Conservation (phyloP, 768 basidiomycete genomes). For the Collybia mongolica region DNA sequence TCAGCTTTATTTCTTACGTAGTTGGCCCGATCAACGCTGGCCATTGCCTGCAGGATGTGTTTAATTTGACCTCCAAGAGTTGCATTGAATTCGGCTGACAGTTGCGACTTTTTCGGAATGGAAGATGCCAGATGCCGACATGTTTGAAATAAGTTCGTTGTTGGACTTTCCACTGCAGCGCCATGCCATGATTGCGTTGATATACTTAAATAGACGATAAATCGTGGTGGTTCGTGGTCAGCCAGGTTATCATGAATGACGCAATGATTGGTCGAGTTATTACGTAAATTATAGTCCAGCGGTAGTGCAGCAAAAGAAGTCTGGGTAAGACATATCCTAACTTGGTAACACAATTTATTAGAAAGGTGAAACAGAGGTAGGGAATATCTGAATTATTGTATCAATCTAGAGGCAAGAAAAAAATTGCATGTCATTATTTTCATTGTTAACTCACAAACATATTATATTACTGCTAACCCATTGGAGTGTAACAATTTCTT, state of each 20-base stretch:
- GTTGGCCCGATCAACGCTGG: constrained; percentile 64
- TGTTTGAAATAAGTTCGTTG: constrained; percentile 68
- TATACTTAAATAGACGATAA: neutral
- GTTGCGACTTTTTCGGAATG: constrained; percentile 50
- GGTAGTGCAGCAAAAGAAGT: too few relatives aligned
- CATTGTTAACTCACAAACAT: too few relatives aligned
- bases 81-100: constrained; percentile 34
- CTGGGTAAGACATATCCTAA: too few relatives aligned
- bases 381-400: too few relatives aligned
- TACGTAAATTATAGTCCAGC: neutral
- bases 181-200: constrained; percentile 70
- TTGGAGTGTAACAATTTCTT: too few relatives aligned
- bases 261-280: neutral
- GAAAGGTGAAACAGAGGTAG: too few relatives aligned
- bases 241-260: neutral
- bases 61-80: neutral
- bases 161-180: constrained; percentile 70
- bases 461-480: too few relatives aligned
- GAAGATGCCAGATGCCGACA: constrained; percentile 55
- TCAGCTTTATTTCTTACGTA: constrained; percentile 49
- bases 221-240: neutral
- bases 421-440: too few relatives aligned
- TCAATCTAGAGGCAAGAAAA: too few relatives aligned
- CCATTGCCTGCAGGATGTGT: constrained; percentile 55
- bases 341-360: neutral